These are phyloP conservation scores for Heterococcus sp. DNA, from an alignment of 108 stramenopile species.

Conservation along the genomic window DNA sequence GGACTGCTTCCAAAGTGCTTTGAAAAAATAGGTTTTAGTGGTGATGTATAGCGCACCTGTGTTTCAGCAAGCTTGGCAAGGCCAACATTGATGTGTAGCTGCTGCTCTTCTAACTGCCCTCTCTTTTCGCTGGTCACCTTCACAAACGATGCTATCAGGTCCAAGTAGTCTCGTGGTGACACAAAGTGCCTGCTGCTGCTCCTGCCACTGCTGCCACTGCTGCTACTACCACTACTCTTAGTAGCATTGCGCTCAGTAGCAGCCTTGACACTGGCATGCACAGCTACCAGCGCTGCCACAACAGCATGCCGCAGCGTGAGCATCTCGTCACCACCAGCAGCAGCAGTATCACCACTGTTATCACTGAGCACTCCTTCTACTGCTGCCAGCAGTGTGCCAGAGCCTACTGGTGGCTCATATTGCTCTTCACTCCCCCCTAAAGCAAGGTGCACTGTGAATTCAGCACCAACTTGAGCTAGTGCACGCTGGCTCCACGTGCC, in stretches of 20 bases:
- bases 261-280: conserved; percentile 70
- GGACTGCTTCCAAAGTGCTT: too few species aligned
- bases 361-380: conserved; percentile 6
- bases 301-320: conserved; percentile 75
- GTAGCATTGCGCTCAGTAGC: conserved; percentile 48
- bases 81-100: conserved; percentile 91
- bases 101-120: conserved; percentile 84
- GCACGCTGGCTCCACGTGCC: conserved; percentile 91
- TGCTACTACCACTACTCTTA: conserved; percentile 45
- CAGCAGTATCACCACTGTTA: not conserved
- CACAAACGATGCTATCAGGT: conserved; percentile 86
- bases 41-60: conserved; percentile 81
- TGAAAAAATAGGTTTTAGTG: too few species aligned
- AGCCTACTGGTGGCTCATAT: conserved; percentile 57
- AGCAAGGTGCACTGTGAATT: conserved; percentile 44
- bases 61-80: conserved; percentile 87
- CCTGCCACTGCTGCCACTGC: too few species aligned
- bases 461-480: conserved; percentile 79
- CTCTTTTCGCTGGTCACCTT: conserved; percentile 68
- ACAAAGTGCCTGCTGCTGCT: conserved; percentile 71
- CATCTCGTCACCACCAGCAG: conserved; percentile 1
- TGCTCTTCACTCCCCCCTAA: conserved; percentile 68
- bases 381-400: not conserved
- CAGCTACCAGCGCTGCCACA: conserved; percentile 82
- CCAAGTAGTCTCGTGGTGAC: conserved; percentile 91